Evolutionary conservation across 2,329 filamentous ascomycete species (phyloP), one percentile per base, ranked within the genome.

Genomic region (Ampelomyces quisqualis): DNA sequence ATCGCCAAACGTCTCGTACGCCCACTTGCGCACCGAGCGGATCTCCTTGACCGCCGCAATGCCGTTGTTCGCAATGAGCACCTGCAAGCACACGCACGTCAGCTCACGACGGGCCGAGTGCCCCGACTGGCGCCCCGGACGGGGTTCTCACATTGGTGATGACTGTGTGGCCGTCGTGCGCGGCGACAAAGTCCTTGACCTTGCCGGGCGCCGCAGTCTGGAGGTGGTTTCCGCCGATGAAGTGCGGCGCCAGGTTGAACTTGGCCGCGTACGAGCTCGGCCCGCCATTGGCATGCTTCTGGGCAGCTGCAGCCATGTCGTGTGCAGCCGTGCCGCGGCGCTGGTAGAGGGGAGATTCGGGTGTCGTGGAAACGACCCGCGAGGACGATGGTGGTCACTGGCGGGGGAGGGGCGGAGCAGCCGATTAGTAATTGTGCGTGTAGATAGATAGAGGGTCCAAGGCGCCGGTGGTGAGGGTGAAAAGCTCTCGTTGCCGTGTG

Each of bases 41-140:
- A 98, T 98, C 74, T 98, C 93, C 75, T 98, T 98, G 72, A 98
- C 93, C 67, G 93, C 93, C 36, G 93, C 93, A 72, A 98, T 98
- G 80, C 93, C 93, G 77, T 98, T 98, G 79, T 98, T 98, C 70
- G 93, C 93, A 73, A 98, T 98, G 53, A 98, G 80, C 39, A 97
- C 90, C 91, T 97, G 58, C 13, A 36, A 38, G 33, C 32, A 33
- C 43, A 37, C 32, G 50, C 38, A 51, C 50, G 55, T 58, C 45
- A 60, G 55, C 50, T 40, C 44, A 19, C 20, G 20, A 19, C 18
- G 17, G n/a, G 14, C 14, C 32, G 14, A 13, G n/a, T 7, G 19
- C 23, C 28, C 33, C 23, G 10, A 35, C 21, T 17, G 18, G 17
- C 18, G 24, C 34, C 15, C 17, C 21, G 14, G 11, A 3, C 2